Percentiles rank a stretch among this genome's conserved stretches.
These are phyloP conservation scores for Coemansia sp. DNA, from an alignment of 192 early-diverging fungal genomes.

Conservation along the genomic window DNA sequence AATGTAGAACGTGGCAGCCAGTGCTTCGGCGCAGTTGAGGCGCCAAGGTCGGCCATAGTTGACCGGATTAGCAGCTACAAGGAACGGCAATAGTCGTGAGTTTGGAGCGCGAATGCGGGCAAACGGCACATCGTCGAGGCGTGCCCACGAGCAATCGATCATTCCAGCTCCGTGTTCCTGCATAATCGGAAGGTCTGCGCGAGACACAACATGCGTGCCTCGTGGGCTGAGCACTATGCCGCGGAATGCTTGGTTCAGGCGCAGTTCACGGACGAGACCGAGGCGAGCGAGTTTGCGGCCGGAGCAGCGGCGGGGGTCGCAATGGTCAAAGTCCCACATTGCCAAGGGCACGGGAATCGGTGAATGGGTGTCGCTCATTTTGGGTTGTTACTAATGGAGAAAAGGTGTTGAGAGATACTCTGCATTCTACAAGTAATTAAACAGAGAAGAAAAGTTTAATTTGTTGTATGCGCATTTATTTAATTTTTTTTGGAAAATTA, in stretches of 20 bases:
- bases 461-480: background rate
- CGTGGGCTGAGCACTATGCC: conserved; percentile 89
- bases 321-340: conserved; percentile 99
- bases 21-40: conserved; percentile 96
- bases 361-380: too few relatives aligned
- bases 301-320: conserved; percentile 97
- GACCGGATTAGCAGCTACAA: conserved; percentile 95
- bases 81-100: conserved; percentile 89
- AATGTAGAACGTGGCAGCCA: conserved; percentile 92
- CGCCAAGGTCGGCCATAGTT: conserved; percentile 97
- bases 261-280: conserved; percentile 75
- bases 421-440: too few relatives aligned
- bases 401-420: too few relatives aligned
- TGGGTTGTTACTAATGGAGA: too few relatives aligned
- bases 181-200: conserved; percentile 79
- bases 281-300: conserved; percentile 85
- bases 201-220: conserved; percentile 84
- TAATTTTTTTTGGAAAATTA: too few relatives aligned
- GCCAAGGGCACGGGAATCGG: conserved; percentile 58
- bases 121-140: conserved; percentile 93
- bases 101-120: conserved; percentile 77
- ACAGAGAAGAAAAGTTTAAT: background rate
- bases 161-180: conserved; percentile 79
- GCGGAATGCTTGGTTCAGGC: conserved; percentile 80
- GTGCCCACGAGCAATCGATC: conserved; percentile 98